Base-by-base conservation (phyloP, 371 early-diverging fungal genomes). In the Mucor mucedo region DNA sequence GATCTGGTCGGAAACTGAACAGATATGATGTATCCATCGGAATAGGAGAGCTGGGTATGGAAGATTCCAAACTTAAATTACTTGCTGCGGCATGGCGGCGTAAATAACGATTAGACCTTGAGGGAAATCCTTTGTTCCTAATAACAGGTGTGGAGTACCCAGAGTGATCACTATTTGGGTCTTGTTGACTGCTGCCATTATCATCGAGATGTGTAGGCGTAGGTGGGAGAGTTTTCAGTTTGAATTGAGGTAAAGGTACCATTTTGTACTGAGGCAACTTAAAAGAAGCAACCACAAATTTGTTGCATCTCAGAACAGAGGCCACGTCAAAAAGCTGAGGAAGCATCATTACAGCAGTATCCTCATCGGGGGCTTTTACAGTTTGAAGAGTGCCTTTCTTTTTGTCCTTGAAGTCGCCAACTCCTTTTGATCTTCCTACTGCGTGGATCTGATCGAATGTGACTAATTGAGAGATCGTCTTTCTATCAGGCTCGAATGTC, bases 391-490 rank as follows among this genome's bases (percentile, higher is more conserved):
- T 35, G 13, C 52, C 64, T 29, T 52, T 63, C 7, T 29, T 53
- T 33, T 65, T 71, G 2, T 67, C 57, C 33, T 72, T 74, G 33
- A 77, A 69, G 27, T 77, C 76, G 0, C 68, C 74, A 29, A 72
- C 68, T 1, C 65, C 61, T 16, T 70, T 76, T 13, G 72, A 71
- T 8, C 83, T 78, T 5, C 88, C 91, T 41, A 89, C 75, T 6
- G 81, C 76, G 65, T 90, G 88, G 4, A 93, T 86, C 35, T 87
- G 85, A 70, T 93, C 92, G 77, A 91, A 93, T 0, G 92, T 89
- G 14, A 89, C 87, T 4, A 93, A 60, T 30, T 86, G 85, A 5
- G 89, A 88, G 5, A 91, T 76, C 0, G 87, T 78, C 40, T 76
- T 73, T 27, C 84, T 72, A 59, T 93, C 93, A 9, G 80, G 78